Evolutionary conservation across 495 filamentous ascomycete genomes (phyloP), one percentile per base, ranked within the genome.

Genomic region (Aspergillus leporis): DNA sequence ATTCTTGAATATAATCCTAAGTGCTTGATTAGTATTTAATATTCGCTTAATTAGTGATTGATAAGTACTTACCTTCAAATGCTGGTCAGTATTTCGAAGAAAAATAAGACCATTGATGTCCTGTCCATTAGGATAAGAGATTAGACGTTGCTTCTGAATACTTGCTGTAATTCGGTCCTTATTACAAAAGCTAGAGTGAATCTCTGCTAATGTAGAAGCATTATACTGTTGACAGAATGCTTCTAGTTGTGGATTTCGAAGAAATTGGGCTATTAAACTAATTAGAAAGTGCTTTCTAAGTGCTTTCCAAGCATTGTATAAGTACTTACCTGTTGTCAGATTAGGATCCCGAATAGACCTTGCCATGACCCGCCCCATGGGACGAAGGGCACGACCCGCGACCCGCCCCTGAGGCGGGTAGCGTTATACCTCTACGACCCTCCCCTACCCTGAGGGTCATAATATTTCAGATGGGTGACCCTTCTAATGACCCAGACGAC

Each of bases 1-100:
- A 31, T 32, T 61, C 51, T 55, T 61, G 58, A 16, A 61, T 55
- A 55, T 61, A 61, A 4, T 55, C 58, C 58, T 61, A 55, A 40
- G 19, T 48, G 40, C 13, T 61, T 61, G 23, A n/a, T n/a, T n/a
- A n/a, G 6, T 28, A 28, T n/a, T n/a, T n/a, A n/a, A n/a, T n/a
- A n/a, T n/a, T n/a, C n/a, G n/a, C 6, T 28, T 28, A 6, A 28
- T 61, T 51, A 40, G 21, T 41, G 41, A 1, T 61, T 61, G 19
- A n/a, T n/a, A 57, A 51, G 3, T n/a, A 55, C 59, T 54, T 41
- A 61, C 54, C n/a, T 54, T 57, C 0, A 57, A 22, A 21, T 1
- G 16, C 3, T 10, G 36, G 32, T 47, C 10, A 12, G 9, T 53
- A 57, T 41, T 57, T 22, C 53, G 25, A 0, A 57, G 28, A 31